These are phyloP conservation scores for Colletotrichum sp. DNA, from an alignment of 2,329 filamentous ascomycete genomes.

Conservation along the genomic window DNA sequence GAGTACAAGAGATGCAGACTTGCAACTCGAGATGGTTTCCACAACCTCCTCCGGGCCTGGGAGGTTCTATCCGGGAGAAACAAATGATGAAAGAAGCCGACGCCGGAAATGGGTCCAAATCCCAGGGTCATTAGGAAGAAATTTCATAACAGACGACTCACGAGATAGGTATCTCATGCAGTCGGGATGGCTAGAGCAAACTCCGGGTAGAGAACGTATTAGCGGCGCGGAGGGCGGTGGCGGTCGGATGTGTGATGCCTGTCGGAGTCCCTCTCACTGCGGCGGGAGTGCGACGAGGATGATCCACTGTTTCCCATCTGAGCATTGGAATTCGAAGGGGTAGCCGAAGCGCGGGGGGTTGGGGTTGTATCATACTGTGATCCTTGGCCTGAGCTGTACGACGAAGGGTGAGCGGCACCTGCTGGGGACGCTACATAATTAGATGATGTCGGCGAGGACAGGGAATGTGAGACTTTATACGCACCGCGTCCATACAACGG, in stretches of 20 bases:
- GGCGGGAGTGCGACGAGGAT: slow-evolving; percentile 35
- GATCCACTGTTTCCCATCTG: slow-evolving; percentile 41
- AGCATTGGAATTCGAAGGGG: slow-evolving; percentile 42
- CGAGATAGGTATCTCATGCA: slow-evolving; percentile 21
- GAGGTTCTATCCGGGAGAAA: slow-evolving; percentile 19
- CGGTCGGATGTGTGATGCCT: slow-evolving; percentile 43
- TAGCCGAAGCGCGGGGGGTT: slow-evolving; percentile 39
- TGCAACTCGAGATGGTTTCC: slow-evolving; percentile 14
- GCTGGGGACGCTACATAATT: slow-evolving; percentile 59
- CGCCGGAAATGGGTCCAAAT: slow-evolving; percentile 21
- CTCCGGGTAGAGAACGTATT: slow-evolving; percentile 20
- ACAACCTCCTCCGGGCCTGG: slow-evolving; percentile 11
- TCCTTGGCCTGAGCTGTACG: slow-evolving; percentile 40
- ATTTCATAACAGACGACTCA: slow-evolving; percentile 19
- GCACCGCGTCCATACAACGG: slow-evolving; percentile 65
- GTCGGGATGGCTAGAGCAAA: slow-evolving; percentile 4
- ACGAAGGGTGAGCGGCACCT: slow-evolving; percentile 41
- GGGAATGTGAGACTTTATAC: slow-evolving; percentile 40
- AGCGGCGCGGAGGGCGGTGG: slow-evolving; percentile 43
- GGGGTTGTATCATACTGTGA: slow-evolving; percentile 58
- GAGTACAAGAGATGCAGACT: slow-evolving; percentile 22
- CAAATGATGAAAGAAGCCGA: slow-evolving; percentile 21
- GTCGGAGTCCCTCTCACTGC: slow-evolving; percentile 47
- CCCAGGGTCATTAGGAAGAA: slow-evolving; percentile 20
- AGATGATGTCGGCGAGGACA: slow-evolving; percentile 32